Evolutionary conservation across 2,329 filamentous ascomycete species (phyloP).

Genomic region (Penicillium verrucosum): DNA sequence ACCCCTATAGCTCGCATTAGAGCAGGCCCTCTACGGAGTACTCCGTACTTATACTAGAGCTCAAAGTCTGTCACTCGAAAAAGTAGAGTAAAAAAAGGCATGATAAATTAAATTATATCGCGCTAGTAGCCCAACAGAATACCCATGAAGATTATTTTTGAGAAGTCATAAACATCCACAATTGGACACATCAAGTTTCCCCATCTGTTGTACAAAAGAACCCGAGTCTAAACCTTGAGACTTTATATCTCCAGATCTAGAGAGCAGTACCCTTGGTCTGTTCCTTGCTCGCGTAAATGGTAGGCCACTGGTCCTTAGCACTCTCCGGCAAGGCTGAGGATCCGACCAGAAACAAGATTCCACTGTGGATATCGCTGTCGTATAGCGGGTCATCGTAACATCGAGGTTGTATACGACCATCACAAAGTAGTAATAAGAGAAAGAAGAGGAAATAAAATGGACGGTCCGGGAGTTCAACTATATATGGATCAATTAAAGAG

Average conservation of each 20-base stretch:
- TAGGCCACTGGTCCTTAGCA: constrained; percentile 17
- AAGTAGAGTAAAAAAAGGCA: neutral
- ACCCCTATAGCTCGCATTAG: neutral
- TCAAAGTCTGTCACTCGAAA: neutral
- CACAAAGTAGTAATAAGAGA: constrained; percentile 49
- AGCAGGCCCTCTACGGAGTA: neutral
- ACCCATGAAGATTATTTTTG: neutral
- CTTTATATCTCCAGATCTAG: neutral
- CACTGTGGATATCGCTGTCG: constrained; percentile 52
- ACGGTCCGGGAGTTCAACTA: no score
- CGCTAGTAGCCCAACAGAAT: neutral
- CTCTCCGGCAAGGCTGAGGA: constrained; percentile 43
- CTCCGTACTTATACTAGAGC: neutral
- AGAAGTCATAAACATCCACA: neutral
- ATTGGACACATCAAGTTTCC: neutral
- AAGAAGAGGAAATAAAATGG: no score
- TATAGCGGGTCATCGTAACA: constrained; percentile 43
- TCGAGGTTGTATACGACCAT: constrained; percentile 51
- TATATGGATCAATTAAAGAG: no score
- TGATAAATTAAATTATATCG: neutral
- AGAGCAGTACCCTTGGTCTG: constrained; percentile 27
- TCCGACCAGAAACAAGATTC: constrained; percentile 51
- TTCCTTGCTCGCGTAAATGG: constrained; percentile 27
- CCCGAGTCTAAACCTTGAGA: neutral
- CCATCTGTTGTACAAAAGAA: neutral